Conservation (phyloP, 768 basidiomycete genomes). For the Termitomyces bulborhizus region DNA sequence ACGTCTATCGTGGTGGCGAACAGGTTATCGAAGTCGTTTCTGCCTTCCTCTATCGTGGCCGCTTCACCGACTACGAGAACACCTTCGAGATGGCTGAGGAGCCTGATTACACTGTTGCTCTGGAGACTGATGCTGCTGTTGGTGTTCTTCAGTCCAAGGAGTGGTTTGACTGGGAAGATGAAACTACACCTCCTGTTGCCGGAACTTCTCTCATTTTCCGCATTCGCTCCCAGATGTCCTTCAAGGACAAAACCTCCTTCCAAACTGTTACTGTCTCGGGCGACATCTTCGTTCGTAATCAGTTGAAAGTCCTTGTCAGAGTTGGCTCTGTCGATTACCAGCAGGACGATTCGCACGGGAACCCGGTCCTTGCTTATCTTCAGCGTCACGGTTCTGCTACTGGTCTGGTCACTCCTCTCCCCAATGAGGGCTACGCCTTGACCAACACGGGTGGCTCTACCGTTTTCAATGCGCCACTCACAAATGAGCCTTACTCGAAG, state of each 20-base stretch:
- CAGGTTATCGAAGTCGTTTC: constrained; percentile 92
- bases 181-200: constrained; percentile 65
- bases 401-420: constrained; percentile 69
- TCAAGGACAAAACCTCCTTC: constrained; percentile 87
- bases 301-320: constrained; percentile 82
- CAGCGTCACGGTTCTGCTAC: constrained; percentile 84
- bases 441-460: constrained; percentile 54
- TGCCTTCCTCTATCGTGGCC: constrained; percentile 94
- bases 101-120: constrained; percentile 76
- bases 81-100: constrained; percentile 93
- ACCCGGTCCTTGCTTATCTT: constrained; percentile 89
- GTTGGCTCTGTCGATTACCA: constrained; percentile 86
- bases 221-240: constrained; percentile 76
- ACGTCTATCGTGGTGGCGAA: constrained; percentile 68
- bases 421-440: constrained; percentile 85
- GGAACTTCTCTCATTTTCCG: constrained; percentile 90
- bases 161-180: constrained; percentile 96
- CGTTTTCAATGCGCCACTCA: constrained; percentile 75
- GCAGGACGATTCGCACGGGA: constrained; percentile 84
- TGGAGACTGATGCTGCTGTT: constrained; percentile 72
- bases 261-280: constrained; percentile 77
- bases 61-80: constrained; percentile 89
- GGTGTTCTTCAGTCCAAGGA: constrained; percentile 93
- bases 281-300: constrained; percentile 81
- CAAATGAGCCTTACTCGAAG: constrained; percentile 94